Evolutionary conservation across 805 yeast species (phyloP).

Genomic region (Torulaspora franciscae): DNA sequence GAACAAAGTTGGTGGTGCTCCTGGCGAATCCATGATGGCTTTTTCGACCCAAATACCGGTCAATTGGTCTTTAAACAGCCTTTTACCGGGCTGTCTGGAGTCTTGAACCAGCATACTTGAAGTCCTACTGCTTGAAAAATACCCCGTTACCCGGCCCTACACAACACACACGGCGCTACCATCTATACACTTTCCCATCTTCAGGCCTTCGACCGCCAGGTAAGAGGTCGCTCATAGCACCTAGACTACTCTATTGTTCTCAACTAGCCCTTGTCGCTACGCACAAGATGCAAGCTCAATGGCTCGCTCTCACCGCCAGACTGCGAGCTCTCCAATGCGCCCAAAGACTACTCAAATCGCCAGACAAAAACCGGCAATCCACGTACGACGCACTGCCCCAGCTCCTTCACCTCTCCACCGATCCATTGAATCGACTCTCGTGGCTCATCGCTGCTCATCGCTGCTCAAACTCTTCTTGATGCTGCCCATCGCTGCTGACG

Average conservation of each 20-base stretch:
- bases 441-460: background rate
- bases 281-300: too few species aligned
- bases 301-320: too few species aligned
- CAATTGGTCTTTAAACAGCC: constrained; percentile 3
- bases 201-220: too few species aligned
- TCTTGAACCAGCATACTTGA: background rate
- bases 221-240: too few species aligned
- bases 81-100: background rate
- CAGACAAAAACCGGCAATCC: too few species aligned
- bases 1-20: constrained; percentile 25
- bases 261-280: too few species aligned
- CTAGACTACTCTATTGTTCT: too few species aligned
- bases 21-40: constrained; percentile 8
- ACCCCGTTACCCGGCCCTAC: background rate
- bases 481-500: background rate
- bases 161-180: background rate
- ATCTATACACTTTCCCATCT: background rate
- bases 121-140: background rate
- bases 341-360: too few species aligned
- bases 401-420: too few species aligned
- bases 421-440: too few species aligned
- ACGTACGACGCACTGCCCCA: too few species aligned
- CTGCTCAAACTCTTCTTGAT: background rate
- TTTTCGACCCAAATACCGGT: background rate
- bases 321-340: too few species aligned